A percentile compares a stretch with the other conserved stretches of the same genome.
These are phyloP conservation scores for Vitis cinerea DNA, from an alignment of 164 flowering plant species.

Conservation along the genomic window DNA sequence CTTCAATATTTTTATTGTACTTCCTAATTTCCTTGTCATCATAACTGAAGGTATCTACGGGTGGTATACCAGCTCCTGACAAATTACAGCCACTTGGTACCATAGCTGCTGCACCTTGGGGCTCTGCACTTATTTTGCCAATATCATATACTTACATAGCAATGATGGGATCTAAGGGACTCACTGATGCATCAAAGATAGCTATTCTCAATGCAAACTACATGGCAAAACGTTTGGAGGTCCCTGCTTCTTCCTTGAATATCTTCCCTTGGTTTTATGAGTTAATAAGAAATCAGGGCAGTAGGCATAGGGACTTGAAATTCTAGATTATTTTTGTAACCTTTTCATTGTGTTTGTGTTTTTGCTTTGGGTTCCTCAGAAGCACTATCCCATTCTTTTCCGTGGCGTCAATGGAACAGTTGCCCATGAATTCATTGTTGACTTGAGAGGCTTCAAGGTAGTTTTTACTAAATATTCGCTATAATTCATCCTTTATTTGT, in stretches of 20 bases:
- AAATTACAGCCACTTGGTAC: conserved; percentile 76
- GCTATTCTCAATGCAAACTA: conserved; percentile 96
- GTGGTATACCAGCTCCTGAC: conserved; percentile 89
- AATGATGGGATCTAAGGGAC: conserved; percentile 98
- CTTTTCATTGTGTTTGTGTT: neutral
- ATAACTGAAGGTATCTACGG: conserved; percentile 71
- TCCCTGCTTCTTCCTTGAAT: conserved; percentile 23
- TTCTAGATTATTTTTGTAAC: neutral
- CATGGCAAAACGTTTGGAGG: conserved; percentile 99
- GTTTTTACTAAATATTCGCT: neutral
- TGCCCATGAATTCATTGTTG: conserved; percentile 95
- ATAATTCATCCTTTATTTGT: neutral
- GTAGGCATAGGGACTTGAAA: neutral
- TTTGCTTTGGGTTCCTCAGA: conserved; percentile 42
- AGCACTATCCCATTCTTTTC: conserved; percentile 89
- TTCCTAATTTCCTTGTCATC: neutral
- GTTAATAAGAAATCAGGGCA: neutral
- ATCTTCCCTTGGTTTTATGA: neutral
- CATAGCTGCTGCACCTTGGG: conserved; percentile 99
- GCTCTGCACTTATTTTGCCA: conserved; percentile 96
- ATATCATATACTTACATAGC: conserved; percentile 95
- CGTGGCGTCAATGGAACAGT: conserved; percentile 97
- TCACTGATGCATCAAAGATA: conserved; percentile 91
- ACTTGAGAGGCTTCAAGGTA: conserved; percentile 96
- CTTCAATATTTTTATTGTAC: neutral